Conservation (phyloP, 257 asterid genomes). For the Prunella vulgaris region DNA sequence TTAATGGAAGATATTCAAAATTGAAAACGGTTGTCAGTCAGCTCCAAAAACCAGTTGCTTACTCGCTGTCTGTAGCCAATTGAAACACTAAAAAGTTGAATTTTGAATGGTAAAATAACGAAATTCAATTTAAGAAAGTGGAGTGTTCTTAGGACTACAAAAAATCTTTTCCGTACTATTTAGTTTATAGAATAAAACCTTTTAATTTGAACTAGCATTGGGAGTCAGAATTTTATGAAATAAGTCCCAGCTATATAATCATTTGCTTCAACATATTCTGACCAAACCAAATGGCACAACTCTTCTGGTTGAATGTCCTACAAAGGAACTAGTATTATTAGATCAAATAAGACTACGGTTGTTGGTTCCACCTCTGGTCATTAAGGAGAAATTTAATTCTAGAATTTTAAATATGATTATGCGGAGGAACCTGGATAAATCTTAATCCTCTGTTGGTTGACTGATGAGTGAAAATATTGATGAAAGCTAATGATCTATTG, state of each 20-base stretch:
- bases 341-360: neutral
- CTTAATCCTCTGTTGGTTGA: neutral
- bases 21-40: neutral
- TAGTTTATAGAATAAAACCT: neutral
- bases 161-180: neutral
- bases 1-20: no score
- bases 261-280: no score
- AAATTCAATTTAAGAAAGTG: no score
- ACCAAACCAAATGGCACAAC: neutral
- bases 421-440: neutral
- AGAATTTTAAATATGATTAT: neutral
- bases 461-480: neutral
- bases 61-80: neutral
- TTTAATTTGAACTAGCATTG: neutral
- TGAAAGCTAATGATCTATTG: no score
- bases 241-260: neutral
- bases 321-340: neutral
- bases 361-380: neutral
- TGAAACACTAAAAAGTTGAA: neutral
- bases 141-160: neutral
- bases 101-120: neutral
- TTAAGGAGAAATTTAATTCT: neutral
- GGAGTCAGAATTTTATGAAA: neutral
- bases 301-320: neutral
- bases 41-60: neutral